phyloP scores from a whole-genome alignment of 495 filamentous ascomycete species.

The Parathielavia hyrcaniae region DNA sequence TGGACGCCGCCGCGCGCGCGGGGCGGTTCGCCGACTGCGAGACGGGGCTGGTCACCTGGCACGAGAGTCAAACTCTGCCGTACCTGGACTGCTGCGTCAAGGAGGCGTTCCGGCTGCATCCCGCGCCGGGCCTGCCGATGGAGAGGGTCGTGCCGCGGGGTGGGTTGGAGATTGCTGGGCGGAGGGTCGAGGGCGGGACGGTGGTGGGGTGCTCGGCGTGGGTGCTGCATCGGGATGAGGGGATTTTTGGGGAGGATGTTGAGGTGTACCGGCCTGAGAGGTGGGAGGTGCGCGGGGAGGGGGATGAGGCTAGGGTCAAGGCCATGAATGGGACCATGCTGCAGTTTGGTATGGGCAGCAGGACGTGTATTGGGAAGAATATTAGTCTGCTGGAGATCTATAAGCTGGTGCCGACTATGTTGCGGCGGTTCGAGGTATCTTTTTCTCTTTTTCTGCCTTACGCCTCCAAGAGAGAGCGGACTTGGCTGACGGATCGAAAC shows the following conservation, averaged over 20 bases:
- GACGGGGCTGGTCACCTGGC: slow-evolving; percentile 53
- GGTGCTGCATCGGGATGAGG: slow-evolving; percentile 54
- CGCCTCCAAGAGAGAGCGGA: too few species aligned
- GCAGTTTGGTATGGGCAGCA: slow-evolving; percentile 55
- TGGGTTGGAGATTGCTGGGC: slow-evolving; percentile 49
- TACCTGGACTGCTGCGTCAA: slow-evolving; percentile 66
- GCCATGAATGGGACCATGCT: slow-evolving; percentile 56
- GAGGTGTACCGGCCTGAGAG: slow-evolving; percentile 54
- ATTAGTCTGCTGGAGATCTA: slow-evolving; percentile 72
- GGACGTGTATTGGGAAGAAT: slow-evolving; percentile 67
- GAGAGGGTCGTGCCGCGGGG: slow-evolving; percentile 58
- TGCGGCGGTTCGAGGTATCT: slow-evolving; percentile 60
- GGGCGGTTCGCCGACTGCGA: slow-evolving; percentile 48
- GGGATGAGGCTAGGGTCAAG: slow-evolving; percentile 43
- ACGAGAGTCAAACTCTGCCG: slow-evolving; percentile 50
- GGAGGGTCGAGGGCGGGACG: slow-evolving; percentile 54
- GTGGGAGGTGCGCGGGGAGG: slow-evolving; percentile 41
- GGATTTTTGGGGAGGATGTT: slow-evolving; percentile 55
- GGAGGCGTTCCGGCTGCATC: slow-evolving; percentile 62
- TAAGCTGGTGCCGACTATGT: slow-evolving; percentile 67
- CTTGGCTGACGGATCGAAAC: slow-evolving; percentile 11
- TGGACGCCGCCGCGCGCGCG: slow-evolving; percentile 46
- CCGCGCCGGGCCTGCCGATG: slow-evolving; percentile 55
- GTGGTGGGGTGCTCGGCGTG: slow-evolving; percentile 59
- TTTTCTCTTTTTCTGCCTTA: background rate